Conservation (phyloP, 768 basidiomycete species). For the Tulasnella sp. region DNA sequence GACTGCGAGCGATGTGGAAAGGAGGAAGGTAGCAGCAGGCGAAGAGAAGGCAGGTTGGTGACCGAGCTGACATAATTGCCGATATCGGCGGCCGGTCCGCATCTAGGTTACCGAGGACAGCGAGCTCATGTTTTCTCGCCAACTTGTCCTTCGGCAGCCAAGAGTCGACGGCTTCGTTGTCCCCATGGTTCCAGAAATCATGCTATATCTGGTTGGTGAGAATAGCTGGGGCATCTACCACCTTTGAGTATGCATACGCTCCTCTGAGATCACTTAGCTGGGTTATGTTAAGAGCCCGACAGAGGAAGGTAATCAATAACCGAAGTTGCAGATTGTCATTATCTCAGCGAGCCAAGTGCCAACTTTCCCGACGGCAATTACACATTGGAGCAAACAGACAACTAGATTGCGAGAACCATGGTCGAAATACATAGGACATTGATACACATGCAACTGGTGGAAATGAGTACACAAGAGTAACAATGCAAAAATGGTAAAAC, state of each 20-base stretch:
- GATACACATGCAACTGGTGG: constrained; percentile 19
- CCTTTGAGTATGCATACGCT: not conserved
- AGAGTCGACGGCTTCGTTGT: not conserved
- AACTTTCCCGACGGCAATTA: too few relatives aligned
- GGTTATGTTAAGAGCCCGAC: not conserved
- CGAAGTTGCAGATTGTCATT: not conserved
- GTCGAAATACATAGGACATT: not conserved
- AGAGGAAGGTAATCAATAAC: not conserved
- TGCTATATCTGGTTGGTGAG: not conserved
- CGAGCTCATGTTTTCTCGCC: not conserved
- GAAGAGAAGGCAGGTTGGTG: not conserved
- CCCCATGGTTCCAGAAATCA: not conserved
- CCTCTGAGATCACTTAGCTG: too few relatives aligned
- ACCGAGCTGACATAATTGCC: not conserved
- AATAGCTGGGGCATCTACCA: not conserved
- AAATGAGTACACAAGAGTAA: constrained; percentile 2
- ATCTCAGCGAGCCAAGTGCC: not conserved
- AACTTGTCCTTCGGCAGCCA: not conserved
- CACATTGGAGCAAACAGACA: not conserved
- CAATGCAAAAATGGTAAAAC: not conserved
- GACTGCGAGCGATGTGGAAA: constrained; percentile 1
- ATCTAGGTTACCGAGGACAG: not conserved
- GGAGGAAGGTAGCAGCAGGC: not conserved
- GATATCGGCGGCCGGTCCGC: not conserved
- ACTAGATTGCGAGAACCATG: not conserved